Base-by-base conservation (phyloP, 495 filamentous ascomycete genomes). In the Aspergillus steynii region DNA sequence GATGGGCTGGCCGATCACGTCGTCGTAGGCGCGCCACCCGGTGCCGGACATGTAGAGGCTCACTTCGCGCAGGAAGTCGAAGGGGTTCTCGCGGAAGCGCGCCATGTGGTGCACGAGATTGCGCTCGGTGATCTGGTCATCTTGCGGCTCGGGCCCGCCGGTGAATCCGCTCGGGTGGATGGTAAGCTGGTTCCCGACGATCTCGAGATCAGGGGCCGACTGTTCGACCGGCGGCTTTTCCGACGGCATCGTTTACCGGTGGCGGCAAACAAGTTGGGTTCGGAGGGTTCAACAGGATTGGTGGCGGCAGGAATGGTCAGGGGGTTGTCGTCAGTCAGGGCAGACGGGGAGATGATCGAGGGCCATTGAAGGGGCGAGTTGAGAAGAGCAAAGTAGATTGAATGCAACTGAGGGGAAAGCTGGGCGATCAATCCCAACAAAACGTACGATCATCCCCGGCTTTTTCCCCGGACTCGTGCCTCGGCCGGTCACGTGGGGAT, bases 11-110 rank as follows among this genome's bases (percentile, higher is more conserved):
- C 95, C 95, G 64, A 97, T 86, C 62, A 91, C 82, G 56, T 90
- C 80, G 72, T 97, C 91, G 79, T 99, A 99, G 61, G 89, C 89
- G 56, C 95, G 87, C 95, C 95, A 99, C 57, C 92, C 93, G 3
- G 88, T 88, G 55, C 95, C 95, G 5, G 89, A 91, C 63, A 97
- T 88, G 73, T 97, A 90, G 50, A 96, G 79, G 57, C 88, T 91
- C 61, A 98, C 88, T 79, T 99, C 94, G 59, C 93, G 90, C 34
- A 99, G 86, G 74, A 97, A 97, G 59, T 91, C 89, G 68, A 88
- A 74, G 15, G 85, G 88, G 47, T 85, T 83, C 63, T 82, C 78
- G 57, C 89, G 85, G 70, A 97, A 97, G 12, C 90, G 86, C 32
- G 88, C 89, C 84, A 93, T 91, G 63, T 91, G 84, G 71, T 86